Conservation (phyloP, 164 flowering plant species). For the Houttuynia cordata region DNA sequence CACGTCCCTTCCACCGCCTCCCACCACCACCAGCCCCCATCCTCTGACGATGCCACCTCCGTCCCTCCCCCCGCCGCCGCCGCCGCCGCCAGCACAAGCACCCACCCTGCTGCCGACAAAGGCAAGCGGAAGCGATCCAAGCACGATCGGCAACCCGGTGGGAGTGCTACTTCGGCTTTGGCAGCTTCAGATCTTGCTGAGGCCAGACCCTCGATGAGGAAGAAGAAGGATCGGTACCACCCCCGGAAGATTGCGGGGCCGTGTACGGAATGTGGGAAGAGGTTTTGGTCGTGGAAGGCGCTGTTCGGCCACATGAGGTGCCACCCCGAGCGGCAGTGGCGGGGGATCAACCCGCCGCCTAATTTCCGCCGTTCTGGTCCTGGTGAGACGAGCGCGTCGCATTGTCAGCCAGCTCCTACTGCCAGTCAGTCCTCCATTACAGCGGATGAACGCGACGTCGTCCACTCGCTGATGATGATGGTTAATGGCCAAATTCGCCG, state of each 20-base stretch:
- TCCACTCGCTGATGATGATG: constrained; percentile 41
- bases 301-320: constrained; percentile 95
- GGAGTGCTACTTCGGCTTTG: background rate
- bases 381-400: background rate
- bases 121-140: constrained; percentile 40
- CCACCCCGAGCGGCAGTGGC: constrained; percentile 95
- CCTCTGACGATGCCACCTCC: too few species aligned
- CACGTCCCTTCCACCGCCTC: background rate
- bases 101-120: background rate
- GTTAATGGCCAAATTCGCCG: constrained; percentile 15
- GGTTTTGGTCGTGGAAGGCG: constrained; percentile 87
- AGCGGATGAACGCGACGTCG: constrained; percentile 53
- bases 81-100: constrained; percentile 10
- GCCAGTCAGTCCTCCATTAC: constrained; percentile 7
- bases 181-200: background rate
- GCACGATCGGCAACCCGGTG: constrained; percentile 12
- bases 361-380: constrained; percentile 10
- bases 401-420: background rate
- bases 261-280: constrained; percentile 80
- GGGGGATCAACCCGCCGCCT: constrained; percentile 84
- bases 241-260: constrained; percentile 46
- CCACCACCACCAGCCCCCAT: too few species aligned
- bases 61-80: background rate
- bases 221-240: constrained; percentile 34
- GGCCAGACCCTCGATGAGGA: constrained; percentile 2